These are phyloP conservation scores for Fagus sylvatica DNA, from an alignment of 306 rosid species.

Conservation along the genomic window DNA sequence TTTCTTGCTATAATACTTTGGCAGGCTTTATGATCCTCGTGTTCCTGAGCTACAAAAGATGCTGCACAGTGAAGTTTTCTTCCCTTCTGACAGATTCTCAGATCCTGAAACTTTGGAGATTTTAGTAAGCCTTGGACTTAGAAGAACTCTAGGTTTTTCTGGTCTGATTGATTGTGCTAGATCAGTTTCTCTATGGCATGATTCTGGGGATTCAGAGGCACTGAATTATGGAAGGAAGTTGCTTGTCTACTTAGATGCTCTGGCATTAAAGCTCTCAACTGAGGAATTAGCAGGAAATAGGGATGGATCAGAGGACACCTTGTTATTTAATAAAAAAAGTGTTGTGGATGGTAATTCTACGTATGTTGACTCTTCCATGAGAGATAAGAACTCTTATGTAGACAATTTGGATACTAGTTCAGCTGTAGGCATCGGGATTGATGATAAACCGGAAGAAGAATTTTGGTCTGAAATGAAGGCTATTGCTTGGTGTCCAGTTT, in stretches of 20 bases:
- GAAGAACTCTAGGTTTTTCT: constrained; percentile 77
- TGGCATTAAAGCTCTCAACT: constrained; percentile 59
- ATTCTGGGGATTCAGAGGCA: constrained; percentile 55
- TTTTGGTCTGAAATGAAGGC: constrained; percentile 88
- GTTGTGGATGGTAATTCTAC: constrained; percentile 30
- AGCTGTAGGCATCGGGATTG: constrained; percentile 41
- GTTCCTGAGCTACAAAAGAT: constrained; percentile 59
- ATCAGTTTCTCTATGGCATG: constrained; percentile 70
- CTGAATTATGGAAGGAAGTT: constrained; percentile 55
- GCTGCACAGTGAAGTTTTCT: constrained; percentile 68
- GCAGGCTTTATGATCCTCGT: constrained; percentile 98
- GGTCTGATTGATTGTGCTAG: constrained; percentile 95
- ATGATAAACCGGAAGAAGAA: constrained; percentile 69
- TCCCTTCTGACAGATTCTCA: constrained; percentile 75
- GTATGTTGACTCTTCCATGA: constrained; percentile 35
- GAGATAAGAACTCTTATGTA: constrained; percentile 30
- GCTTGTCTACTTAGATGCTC: constrained; percentile 58
- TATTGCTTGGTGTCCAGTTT: constrained; percentile 90
- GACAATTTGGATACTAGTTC: constrained; percentile 43
- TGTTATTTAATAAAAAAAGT: constrained; percentile 24
- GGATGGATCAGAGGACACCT: constrained; percentile 40
- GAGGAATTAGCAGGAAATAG: constrained; percentile 38
- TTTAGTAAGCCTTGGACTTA: constrained; percentile 78
- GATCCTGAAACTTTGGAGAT: constrained; percentile 69
- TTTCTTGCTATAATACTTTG: constrained; percentile 38